These are phyloP conservation scores for Plasmodium ovale DNA, from an alignment of 169 alveolate species.

Conservation along the genomic window DNA sequence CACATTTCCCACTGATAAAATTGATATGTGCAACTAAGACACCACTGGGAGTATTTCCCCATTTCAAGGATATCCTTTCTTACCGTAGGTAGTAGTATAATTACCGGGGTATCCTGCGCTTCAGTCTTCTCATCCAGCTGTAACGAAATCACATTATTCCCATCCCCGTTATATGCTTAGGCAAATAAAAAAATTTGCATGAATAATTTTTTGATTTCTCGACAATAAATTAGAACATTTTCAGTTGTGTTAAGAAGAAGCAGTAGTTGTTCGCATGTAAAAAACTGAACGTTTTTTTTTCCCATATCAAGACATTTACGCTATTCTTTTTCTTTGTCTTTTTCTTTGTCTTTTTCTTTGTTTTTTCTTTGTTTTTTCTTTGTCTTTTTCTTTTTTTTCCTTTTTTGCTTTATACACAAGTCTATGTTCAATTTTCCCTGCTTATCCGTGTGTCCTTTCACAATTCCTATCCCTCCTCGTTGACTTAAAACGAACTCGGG, in stretches of 20 bases:
- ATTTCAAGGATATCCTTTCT: background rate
- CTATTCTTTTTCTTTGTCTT: too few relatives aligned
- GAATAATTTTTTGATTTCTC: too few relatives aligned
- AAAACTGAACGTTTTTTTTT: too few relatives aligned
- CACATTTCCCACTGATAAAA: constrained; percentile 4
- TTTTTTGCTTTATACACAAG: constrained; percentile 14
- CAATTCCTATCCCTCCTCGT: background rate
- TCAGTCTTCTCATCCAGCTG: constrained; percentile 1
- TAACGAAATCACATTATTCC: constrained; percentile 3
- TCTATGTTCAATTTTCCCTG: constrained; percentile 6
- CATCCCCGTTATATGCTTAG: constrained; percentile 28
- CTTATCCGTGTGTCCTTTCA: constrained; percentile 10
- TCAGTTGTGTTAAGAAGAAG: background rate
- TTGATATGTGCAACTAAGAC: background rate
- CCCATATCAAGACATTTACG: too few relatives aligned
- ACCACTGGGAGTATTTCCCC: background rate
- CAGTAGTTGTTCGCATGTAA: too few relatives aligned
- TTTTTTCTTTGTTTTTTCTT: background rate
- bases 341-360: background rate
- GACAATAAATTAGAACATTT: background rate
- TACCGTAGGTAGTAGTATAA: constrained; percentile 49
- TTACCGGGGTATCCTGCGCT: constrained; percentile 9
- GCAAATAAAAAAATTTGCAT: background rate
- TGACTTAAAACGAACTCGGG: background rate
- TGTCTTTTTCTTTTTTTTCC: background rate